Percentiles rank a stretch among this genome's conserved stretches.
These are phyloP conservation scores for Botrytis fabae DNA, from an alignment of 2,329 filamentous ascomycete genomes.

Conservation along the genomic window DNA sequence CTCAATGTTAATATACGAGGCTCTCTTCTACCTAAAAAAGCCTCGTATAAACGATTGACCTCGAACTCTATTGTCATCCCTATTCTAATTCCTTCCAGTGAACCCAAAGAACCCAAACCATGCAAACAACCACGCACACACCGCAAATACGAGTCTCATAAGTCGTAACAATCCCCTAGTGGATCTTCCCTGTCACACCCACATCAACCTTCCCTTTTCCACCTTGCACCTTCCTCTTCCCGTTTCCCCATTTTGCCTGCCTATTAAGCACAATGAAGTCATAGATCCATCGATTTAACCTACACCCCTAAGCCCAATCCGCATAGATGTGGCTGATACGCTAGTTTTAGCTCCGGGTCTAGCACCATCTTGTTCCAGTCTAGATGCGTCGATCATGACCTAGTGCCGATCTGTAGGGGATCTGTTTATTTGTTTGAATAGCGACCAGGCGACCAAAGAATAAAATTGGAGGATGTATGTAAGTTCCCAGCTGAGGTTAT, in stretches of 20 bases:
- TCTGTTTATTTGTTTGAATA: background rate
- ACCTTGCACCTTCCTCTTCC: background rate
- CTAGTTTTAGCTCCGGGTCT: background rate
- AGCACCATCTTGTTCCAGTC: background rate
- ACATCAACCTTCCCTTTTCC: background rate
- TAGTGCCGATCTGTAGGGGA: background rate
- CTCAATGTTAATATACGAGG: background rate
- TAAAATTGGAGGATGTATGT: background rate
- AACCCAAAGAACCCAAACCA: too few species aligned
- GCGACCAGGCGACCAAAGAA: background rate
- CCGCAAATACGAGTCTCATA: background rate
- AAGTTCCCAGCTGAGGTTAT: background rate
- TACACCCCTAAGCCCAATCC: background rate
- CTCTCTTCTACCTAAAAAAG: background rate
- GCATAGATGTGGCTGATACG: background rate
- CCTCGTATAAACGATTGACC: background rate
- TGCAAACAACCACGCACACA: background rate
- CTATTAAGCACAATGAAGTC: slow-evolving; percentile 12
- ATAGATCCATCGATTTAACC: background rate
- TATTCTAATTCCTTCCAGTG: too few species aligned
- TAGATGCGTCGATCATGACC: background rate
- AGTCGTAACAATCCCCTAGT: background rate
- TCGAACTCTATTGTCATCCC: background rate
- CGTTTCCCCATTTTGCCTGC: background rate
- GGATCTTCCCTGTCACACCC: background rate